Base-by-base conservation (phyloP, 495 filamentous ascomycete species). In the Amniculicola lignicola region DNA sequence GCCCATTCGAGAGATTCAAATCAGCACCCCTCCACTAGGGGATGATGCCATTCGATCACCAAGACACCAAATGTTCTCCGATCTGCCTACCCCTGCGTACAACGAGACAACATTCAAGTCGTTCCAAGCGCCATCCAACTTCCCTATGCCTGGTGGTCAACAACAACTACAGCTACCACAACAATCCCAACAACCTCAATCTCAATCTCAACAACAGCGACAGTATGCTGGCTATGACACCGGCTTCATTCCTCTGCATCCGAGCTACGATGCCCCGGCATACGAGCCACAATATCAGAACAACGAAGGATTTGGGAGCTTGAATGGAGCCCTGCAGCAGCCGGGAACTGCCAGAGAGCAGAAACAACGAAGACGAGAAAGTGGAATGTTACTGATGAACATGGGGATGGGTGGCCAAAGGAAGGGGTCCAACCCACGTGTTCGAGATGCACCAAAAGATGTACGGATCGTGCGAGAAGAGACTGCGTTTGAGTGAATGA, bases 31-130 rank as follows among this genome's bases (percentile, higher is more conserved):
- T 19, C 64, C 75, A 22, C 59, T 79, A 3, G 74, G 75, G 0
- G 70, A 81, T 18, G 82, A 86, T 35, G 82, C 84, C 46, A 78
- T 86, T 47, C 77, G 83, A 19, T 84, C 81, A 22, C 83, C 85
- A 21, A 77, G 82, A 25, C 77, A 77, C 37, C 85, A 87, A 64
- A 82, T 85, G 77, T 86, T 87, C 67, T 79, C 82, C 1, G 83
- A 87, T 46, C 72, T 85, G 6, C 82, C 84, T 12, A 87, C 84
- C 0, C 83, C 84, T 18, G 77, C 76, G 12, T 82, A 84, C 62
- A 76, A 79, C 43, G 82, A 86, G 56, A 76, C 78, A n/a, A 73
- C 77, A 1, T 87, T 86, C 61, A 69, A 66, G 23, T 57, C 51
- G 16, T 18, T 27, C 12, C 51, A 51, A 15, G 51, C 54, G 19